Percentiles rank a stretch among this genome's conserved stretches.
These are phyloP conservation scores for Testicularia cyperi DNA, from an alignment of 1,284 basidiomycete species.

Conservation along the genomic window DNA sequence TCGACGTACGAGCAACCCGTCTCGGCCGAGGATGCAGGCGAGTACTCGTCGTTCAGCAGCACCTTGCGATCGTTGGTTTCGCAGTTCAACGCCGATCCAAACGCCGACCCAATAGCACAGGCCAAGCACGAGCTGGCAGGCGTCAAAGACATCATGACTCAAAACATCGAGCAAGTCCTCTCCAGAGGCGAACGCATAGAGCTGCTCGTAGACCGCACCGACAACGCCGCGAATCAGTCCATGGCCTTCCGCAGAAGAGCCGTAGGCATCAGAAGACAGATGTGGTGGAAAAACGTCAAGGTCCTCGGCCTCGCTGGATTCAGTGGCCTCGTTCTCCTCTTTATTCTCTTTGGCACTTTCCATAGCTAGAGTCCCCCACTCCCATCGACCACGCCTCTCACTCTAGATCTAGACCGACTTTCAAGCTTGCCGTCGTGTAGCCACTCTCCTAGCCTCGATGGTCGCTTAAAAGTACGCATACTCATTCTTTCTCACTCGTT, in stretches of 20 bases:
- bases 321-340: conserved; percentile 69
- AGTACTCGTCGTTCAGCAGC: conserved; percentile 19
- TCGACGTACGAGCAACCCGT: conserved; percentile 17
- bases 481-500: too few relatives aligned
- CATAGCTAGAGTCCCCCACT: conserved; percentile 1
- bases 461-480: too few relatives aligned
- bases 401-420: too few relatives aligned
- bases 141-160: conserved; percentile 94
- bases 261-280: conserved; percentile 78
- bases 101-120: conserved; percentile 80
- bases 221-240: conserved; percentile 89
- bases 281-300: conserved; percentile 83
- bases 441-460: too few relatives aligned
- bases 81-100: conserved; percentile 84
- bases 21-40: conserved; percentile 1
- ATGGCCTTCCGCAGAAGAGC: conserved; percentile 93
- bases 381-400: background rate
- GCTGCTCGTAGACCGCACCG: conserved; percentile 93
- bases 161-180: conserved; percentile 71
- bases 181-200: conserved; percentile 93
- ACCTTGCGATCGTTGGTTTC: conserved; percentile 61
- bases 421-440: too few relatives aligned
- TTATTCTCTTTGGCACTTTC: conserved; percentile 25
- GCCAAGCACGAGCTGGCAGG: conserved; percentile 88
- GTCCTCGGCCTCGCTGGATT: conserved; percentile 72